Evolutionary conservation across 495 filamentous ascomycete species (phyloP).

Genomic region (Penicillium waksmanii): DNA sequence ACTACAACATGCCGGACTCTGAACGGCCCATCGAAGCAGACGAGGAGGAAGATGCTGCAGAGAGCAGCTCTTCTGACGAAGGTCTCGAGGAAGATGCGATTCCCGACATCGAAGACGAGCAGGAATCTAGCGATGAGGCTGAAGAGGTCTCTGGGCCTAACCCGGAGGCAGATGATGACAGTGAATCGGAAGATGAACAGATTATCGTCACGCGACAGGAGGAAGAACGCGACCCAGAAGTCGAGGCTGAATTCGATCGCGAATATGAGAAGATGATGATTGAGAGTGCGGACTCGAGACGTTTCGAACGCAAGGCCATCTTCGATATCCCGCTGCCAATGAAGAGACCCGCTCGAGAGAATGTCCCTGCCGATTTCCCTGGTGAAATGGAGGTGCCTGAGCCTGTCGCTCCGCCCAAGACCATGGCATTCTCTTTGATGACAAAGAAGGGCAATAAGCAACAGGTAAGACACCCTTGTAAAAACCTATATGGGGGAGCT

Average conservation of each 20-base stretch:
- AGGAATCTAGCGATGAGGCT: constrained; percentile 61
- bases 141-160: constrained; percentile 63
- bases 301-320: constrained; percentile 89
- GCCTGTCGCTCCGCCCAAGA: constrained; percentile 50
- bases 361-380: constrained; percentile 46
- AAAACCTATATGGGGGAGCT: too few species aligned
- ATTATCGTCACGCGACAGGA: constrained; percentile 89
- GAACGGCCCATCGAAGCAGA: constrained; percentile 69
- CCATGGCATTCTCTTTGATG: constrained; percentile 93
- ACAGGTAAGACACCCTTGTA: constrained; percentile 59
- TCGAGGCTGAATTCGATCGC: constrained; percentile 95
- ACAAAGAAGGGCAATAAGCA: constrained; percentile 96
- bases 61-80: constrained; percentile 65
- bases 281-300: constrained; percentile 90
- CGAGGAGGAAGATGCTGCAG: constrained; percentile 56
- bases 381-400: constrained; percentile 40
- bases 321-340: constrained; percentile 96
- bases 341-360: constrained; percentile 68
- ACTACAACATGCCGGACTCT: constrained; percentile 76
- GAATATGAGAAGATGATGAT: constrained; percentile 99
- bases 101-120: constrained; percentile 60
- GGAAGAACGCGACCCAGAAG: constrained; percentile 90
- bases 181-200: constrained; percentile 74
- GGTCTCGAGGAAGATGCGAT: constrained; percentile 59
- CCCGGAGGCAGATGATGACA: constrained; percentile 38